Percentiles rank a stretch among this genome's conserved stretches.
Evolutionary conservation across 1,284 basidiomycete species (phyloP).

Genomic region (Stereum hirsutum): DNA sequence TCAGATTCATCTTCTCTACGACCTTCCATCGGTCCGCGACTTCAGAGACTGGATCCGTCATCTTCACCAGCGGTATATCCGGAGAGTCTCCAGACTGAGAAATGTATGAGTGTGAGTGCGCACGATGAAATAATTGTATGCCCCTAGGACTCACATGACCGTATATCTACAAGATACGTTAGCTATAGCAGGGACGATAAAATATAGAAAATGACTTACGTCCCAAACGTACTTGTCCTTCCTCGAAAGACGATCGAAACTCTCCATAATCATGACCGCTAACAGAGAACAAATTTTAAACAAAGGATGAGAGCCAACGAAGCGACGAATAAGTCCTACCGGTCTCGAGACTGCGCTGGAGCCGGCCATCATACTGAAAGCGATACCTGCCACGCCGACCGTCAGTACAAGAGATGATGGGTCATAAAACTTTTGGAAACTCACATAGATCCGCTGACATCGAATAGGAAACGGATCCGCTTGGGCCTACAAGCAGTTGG

Average conservation of each 20-base stretch:
- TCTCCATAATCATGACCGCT: constrained; percentile 68
- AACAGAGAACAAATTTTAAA: neutral
- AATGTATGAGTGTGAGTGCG: neutral
- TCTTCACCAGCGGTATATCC: constrained; percentile 41
- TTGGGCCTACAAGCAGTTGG: constrained; percentile 35
- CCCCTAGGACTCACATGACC: constrained; percentile 47
- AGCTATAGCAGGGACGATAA: neutral
- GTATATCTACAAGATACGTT: constrained; percentile 42
- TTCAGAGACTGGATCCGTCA: constrained; percentile 36
- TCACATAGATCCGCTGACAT: constrained; percentile 63
- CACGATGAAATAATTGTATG: neutral
- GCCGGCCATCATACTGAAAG: constrained; percentile 60
- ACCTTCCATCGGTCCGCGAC: constrained; percentile 54
- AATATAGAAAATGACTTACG: constrained; percentile 33
- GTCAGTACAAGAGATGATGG: constrained; percentile 1
- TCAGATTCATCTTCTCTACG: constrained; percentile 57
- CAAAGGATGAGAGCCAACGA: neutral
- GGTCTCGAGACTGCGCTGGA: constrained; percentile 55
- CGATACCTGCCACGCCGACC: constrained; percentile 38
- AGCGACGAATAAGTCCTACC: constrained; percentile 24
- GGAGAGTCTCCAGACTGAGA: constrained; percentile 53
- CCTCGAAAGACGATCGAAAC: constrained; percentile 47
- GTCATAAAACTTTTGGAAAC: constrained; percentile 6
- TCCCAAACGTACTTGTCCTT: constrained; percentile 69
- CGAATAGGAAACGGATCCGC: constrained; percentile 59